Percentiles rank a stretch among this genome's conserved stretches.
These are phyloP conservation scores for Berberis vulgaris DNA, from an alignment of 164 flowering plant species.

Conservation along the genomic window DNA sequence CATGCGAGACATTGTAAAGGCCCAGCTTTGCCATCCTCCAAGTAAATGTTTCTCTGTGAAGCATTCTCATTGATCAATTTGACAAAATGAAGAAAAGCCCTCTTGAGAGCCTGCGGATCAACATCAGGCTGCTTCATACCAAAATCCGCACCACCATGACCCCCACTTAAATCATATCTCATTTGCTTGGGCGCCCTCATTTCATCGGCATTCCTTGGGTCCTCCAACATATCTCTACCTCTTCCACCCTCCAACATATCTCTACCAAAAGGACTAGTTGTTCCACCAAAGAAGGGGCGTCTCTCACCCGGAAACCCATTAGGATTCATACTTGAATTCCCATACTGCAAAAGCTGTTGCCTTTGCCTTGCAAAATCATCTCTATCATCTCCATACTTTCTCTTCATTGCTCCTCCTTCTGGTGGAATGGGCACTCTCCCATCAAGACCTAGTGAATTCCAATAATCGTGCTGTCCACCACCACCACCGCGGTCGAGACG, in stretches of 20 bases:
- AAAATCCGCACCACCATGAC: constrained; percentile 14
- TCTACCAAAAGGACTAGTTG: constrained; percentile 26
- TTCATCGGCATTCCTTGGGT: constrained; percentile 27
- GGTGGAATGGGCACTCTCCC: constrained; percentile 19
- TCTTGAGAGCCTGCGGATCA: constrained; percentile 50
- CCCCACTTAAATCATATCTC: constrained; percentile 31
- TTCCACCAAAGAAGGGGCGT: constrained; percentile 16
- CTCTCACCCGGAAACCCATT: constrained; percentile 15
- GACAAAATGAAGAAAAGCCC: constrained; percentile 45
- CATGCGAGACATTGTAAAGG: constrained; percentile 70
- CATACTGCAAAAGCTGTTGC: constrained; percentile 52
- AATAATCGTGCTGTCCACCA: constrained; percentile 31
- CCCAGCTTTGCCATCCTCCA: constrained; percentile 77
- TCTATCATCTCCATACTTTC: constrained; percentile 41
- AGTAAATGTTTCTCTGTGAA: constrained; percentile 40
- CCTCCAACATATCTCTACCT: constrained; percentile 13
- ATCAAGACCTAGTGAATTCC: constrained; percentile 45
- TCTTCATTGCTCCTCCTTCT: constrained; percentile 36
- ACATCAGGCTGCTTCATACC: constrained; percentile 33
- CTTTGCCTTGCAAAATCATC: constrained; percentile 44
- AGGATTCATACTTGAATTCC: constrained; percentile 25
- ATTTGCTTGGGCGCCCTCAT: constrained; percentile 38
- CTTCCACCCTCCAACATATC: constrained; percentile 8
- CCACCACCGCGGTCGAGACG: constrained; percentile 18
- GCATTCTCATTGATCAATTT: constrained; percentile 57